Base-by-base conservation (phyloP, 768 basidiomycete genomes). In the Lactifluus echinatus region DNA sequence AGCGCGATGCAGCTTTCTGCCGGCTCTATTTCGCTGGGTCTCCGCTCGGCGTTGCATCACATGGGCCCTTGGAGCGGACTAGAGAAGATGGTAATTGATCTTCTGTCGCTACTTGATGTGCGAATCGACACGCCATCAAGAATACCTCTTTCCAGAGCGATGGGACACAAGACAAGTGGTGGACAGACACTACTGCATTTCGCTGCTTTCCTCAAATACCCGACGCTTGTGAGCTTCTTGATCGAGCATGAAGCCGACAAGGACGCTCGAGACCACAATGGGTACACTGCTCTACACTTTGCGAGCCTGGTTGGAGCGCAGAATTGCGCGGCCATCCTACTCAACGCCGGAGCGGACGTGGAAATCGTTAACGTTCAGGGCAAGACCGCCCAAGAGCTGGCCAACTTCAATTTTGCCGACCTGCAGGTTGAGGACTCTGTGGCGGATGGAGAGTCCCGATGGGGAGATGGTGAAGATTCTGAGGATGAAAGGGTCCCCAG, bases 171-270 rank as follows among this genome's bases (percentile, higher is more conserved):
- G 40, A 89, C 86, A 45, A 66, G 79, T 53, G 79, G 77, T 51
- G 87, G 89, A 24, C 94, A 97, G 66, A 94, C 92, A 0, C 72
- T 99, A 4, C 81, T 98, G 11, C 95, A 99, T 68, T 75, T 97
- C 43, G 86, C 93, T 2, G 76, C 83, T 5, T 84, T 91, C 66
- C 80, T 93, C 55, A 85, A 85, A 29, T 89, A 90, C 69, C 72
- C 80, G 8, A 73, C 80, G 5, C 78, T 98, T 31, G 79, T 84
- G 17, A 66, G 74, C 44, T 90, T 89, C 72, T 75, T 99, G 55
- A 72, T 95, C 55, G 71, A 74, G 4, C 87, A 80, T 53, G 81
- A 78, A 7, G 83, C 86, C 36, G 90, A 93, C 66, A 63, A 93
- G 52, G 92, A 98, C 67, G 78, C 77, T 14, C 83, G 90, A 48